phyloP scores from a whole-genome alignment of 768 basidiomycete species.

The Coprinopsis sp. region DNA sequence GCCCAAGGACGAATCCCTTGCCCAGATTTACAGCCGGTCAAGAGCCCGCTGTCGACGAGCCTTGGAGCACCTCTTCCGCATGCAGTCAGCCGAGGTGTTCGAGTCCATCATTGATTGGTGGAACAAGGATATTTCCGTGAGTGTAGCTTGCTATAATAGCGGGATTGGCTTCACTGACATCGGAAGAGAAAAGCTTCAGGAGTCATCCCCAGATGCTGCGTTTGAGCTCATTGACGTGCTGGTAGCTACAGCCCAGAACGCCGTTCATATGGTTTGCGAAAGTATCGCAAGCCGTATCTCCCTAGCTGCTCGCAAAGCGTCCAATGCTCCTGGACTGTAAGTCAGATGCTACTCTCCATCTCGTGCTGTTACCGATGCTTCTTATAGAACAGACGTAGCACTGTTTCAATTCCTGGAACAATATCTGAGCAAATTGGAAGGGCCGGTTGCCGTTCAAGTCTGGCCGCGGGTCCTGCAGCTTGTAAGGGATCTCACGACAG shows the following conservation, averaged over 20 bases:
- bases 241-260: constrained; percentile 77
- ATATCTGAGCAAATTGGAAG: constrained; percentile 79
- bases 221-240: constrained; percentile 85
- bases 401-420: constrained; percentile 87
- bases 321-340: constrained; percentile 65
- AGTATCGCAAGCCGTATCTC: constrained; percentile 62
- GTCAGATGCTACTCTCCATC: constrained; percentile 19
- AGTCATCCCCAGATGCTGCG: constrained; percentile 42
- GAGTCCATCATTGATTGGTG: constrained; percentile 83
- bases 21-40: constrained; percentile 62
- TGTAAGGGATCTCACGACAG: constrained; percentile 69
- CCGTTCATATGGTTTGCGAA: constrained; percentile 87
- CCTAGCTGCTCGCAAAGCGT: constrained; percentile 56
- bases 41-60: constrained; percentile 69
- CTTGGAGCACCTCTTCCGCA: constrained; percentile 81
- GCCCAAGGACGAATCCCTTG: constrained; percentile 63
- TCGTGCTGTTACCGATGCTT: constrained; percentile 2
- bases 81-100: constrained; percentile 74
- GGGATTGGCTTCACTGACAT: not conserved
- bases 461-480: constrained; percentile 79
- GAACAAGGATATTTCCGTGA: constrained; percentile 52
- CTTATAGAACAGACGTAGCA: constrained; percentile 56
- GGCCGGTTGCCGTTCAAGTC: constrained; percentile 88
- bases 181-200: constrained; percentile 27
- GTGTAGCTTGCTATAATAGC: constrained; percentile 17